Percentiles rank a stretch among this genome's conserved stretches.
These are phyloP conservation scores for Cryptococcus sp. DNA, from an alignment of 1,284 basidiomycete species.

Conservation along the genomic window DNA sequence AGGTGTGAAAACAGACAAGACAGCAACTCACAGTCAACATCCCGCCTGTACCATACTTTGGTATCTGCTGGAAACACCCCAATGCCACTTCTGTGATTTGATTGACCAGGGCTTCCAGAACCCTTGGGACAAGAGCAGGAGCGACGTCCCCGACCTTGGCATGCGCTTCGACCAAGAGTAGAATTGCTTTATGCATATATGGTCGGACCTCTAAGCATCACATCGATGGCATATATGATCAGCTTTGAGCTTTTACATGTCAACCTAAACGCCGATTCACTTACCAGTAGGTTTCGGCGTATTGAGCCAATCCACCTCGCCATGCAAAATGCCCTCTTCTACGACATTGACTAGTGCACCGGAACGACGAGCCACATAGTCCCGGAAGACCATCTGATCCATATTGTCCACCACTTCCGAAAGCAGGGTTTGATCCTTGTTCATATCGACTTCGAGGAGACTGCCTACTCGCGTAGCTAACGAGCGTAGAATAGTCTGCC, in stretches of 20 bases:
- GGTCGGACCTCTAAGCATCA: constrained; percentile 74
- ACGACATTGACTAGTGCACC: constrained; percentile 68
- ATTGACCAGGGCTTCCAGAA: constrained; percentile 79
- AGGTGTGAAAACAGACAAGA: constrained; percentile 1
- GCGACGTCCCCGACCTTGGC: constrained; percentile 82
- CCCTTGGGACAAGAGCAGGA: constrained; percentile 74
- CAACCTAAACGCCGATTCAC: constrained; percentile 26
- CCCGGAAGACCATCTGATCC: constrained; percentile 83
- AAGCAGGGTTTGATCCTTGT: constrained; percentile 75
- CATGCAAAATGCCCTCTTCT: constrained; percentile 73
- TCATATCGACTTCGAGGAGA: constrained; percentile 71
- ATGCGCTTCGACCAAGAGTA: constrained; percentile 88
- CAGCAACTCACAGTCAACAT: constrained; percentile 79
- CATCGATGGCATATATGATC: background rate
- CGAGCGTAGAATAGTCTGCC: constrained; percentile 68
- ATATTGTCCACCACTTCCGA: constrained; percentile 76
- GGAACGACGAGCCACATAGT: constrained; percentile 79
- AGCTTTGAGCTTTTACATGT: background rate
- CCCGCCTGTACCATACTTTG: constrained; percentile 92
- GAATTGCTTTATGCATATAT: constrained; percentile 88
- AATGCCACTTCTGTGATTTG: constrained; percentile 79
- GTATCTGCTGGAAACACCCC: constrained; percentile 79
- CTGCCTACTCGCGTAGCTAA: constrained; percentile 79
- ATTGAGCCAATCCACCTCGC: constrained; percentile 85
- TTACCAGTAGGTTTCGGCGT: constrained; percentile 82